Base-by-base conservation (phyloP, 805 yeast genomes). In the Hanseniaspora jakobsenii region DNA sequence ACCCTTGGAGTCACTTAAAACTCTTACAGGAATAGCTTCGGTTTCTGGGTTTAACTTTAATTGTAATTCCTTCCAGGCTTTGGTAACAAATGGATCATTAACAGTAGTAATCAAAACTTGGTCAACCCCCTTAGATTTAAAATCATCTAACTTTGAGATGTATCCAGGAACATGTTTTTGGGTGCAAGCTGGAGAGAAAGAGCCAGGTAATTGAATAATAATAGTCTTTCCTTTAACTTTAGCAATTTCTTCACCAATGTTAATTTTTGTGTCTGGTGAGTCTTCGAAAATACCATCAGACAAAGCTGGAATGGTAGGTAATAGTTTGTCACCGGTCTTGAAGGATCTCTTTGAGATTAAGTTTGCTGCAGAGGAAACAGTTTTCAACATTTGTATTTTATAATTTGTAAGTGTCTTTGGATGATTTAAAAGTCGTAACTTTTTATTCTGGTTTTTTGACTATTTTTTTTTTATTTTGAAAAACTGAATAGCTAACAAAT, bases 111-210 rank as follows among this genome's bases (percentile, higher is more conserved):
- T 74, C 54, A 69, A 75, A 41, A 85, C 61, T 35, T 53, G 49
- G 36, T 73, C 63, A 62, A 73, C 69, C n/a, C 94, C 94, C 62
- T 80, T 78, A 23, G 66, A 67, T 49, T 71, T 65, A 55, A 85
- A 73, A 27, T 70, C 66, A 6, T 67, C 57, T 48, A 71, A 60
- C 36, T 69, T 60, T 48, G 66, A 63, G 55, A 83, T 55, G 65
- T 65, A 79, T 19, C 77, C 82, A 47, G 89, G 89, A 49, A 81
- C 70, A 62, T 81, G 91, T 53, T 72, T 67, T 40, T 70, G 73
- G 38, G 81, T 70, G 62, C 91, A 81, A 6, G 89, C 75, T 47
- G 89, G 93, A 22, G 94, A 81, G 69, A 81, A 83, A 9, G 94
- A 91, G 50, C 87, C 93, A 50, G 93, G 91, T 27, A 82, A 86